Percentiles rank a stretch among this genome's conserved stretches.
Evolutionary conservation across 768 basidiomycete genomes (phyloP).

Genomic region (Porpolomopsis calyptriformis): DNA sequence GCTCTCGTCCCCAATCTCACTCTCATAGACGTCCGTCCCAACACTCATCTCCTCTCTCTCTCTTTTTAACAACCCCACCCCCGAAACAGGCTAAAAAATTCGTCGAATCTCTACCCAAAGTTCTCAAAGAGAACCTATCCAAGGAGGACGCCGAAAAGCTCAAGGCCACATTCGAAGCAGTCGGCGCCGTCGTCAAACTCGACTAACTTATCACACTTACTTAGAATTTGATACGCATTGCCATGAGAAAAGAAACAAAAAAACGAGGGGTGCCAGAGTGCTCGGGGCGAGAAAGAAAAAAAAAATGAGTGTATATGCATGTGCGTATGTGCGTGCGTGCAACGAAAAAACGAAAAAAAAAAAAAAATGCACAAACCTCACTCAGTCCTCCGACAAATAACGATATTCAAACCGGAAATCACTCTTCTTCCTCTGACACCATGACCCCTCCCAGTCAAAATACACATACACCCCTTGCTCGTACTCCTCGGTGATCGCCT

Average conservation of each 20-base stretch:
- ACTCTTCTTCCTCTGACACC: constrained; percentile 97
- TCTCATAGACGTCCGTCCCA: constrained; percentile 77
- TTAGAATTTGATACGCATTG: too few relatives aligned
- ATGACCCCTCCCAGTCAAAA: constrained; percentile 98
- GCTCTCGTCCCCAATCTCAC: constrained; percentile 91
- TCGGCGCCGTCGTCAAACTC: constrained; percentile 81
- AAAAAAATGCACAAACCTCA: neutral
- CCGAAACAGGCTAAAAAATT: constrained; percentile 88
- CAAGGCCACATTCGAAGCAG: constrained; percentile 76
- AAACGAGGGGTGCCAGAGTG: too few relatives aligned
- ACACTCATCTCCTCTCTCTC: neutral
- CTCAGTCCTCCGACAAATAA: constrained; percentile 83
- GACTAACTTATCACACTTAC: constrained; percentile 35
- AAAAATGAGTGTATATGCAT: too few relatives aligned
- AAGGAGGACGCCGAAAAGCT: constrained; percentile 99
- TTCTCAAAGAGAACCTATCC: constrained; percentile 85
- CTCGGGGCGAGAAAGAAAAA: too few relatives aligned
- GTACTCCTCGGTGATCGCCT: constrained; percentile 98
- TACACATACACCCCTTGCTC: constrained; percentile 99
- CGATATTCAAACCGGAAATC: constrained; percentile 97
- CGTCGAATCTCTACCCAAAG: constrained; percentile 88
- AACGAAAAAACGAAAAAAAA: neutral
- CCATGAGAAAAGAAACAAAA: too few relatives aligned
- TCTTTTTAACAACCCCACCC: neutral
- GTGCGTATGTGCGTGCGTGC: too few relatives aligned